A percentile compares a stretch with the other conserved stretches of the same genome.
Evolutionary conservation across 768 basidiomycete species (phyloP).

Genomic region (Termitomyces sp.): DNA sequence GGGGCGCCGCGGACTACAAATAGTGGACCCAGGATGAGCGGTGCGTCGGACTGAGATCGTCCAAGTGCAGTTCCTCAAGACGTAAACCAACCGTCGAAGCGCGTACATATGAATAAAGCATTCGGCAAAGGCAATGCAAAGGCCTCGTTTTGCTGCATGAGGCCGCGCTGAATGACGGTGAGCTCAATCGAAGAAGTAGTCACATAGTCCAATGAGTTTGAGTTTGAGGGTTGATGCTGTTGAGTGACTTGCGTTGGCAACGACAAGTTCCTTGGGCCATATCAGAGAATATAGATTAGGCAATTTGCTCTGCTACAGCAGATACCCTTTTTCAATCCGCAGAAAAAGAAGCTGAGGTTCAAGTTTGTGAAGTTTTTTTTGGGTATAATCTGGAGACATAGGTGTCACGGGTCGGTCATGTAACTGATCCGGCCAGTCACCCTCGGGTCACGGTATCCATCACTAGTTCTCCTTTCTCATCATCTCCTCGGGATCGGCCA

Average conservation of each 20-base stretch:
- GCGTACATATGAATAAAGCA: neutral
- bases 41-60: neutral
- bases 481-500: constrained; percentile 3
- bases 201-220: neutral
- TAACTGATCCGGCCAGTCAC: constrained; percentile 4
- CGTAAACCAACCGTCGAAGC: constrained; percentile 5
- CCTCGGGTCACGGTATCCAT: neutral
- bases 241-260: neutral
- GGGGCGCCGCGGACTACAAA: neutral
- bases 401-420: neutral
- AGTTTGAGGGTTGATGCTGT: neutral
- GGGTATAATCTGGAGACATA: too few relatives aligned
- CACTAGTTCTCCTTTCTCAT: neutral
- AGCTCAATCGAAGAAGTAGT: neutral
- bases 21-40: neutral
- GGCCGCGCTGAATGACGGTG: neutral
- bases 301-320: neutral
- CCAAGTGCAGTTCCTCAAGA: neutral
- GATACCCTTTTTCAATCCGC: neutral
- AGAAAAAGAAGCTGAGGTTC: too few relatives aligned
- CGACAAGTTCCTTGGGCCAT: neutral
- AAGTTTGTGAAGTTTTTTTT: neutral
- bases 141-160: constrained; percentile 7
- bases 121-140: neutral
- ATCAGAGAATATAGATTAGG: neutral